Base-by-base conservation (phyloP, 106 monocot species). In the Amphibolis antarctica region DNA sequence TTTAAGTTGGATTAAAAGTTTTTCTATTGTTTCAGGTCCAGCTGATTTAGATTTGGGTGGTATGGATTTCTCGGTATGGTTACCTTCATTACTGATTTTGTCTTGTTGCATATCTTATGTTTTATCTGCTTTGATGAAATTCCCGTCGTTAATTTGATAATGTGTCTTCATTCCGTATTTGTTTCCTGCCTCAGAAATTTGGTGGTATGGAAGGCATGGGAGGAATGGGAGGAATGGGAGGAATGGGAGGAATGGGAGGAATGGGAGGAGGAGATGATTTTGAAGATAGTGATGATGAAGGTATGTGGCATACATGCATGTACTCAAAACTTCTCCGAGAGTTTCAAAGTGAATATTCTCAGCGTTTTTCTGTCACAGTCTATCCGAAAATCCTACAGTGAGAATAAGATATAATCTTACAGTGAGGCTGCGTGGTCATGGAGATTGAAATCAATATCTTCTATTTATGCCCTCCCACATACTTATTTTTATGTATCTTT, bases 221-320 rank as follows among this genome's bases (percentile, higher is more conserved):
- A 49, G 49, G 49, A 12, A 75, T 77, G 73, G 83, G 77, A n/a
- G n/a, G n/a, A n/a, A n/a, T n/a, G n/a, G 87, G 75, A 55, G 67
- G 70, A 18, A 86, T 86, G 82, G 75, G 44, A 61, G 76, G 76
- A 11, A 53, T 62, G 13, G 49, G 17, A 49, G 49, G 49, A 12
- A 75, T 77, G 73, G 83, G 77, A n/a, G n/a, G n/a, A n/a, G n/a
- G n/a, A 46, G 84, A 88, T 50, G 83, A 78, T 56, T 59, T 81
- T 27, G 83, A 78, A 36, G 81, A 67, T 24, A 88, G 81, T 65
- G 88, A 88, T 47, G 88, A 83, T 52, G 86, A 86, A 79, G 86
- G 83, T 53, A 11, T 20, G 22, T 53, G 11, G 19, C 10, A 53
- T 53, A 24, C 53, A 21, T 22, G 23, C 23, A 9, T 22, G 22